These are phyloP conservation scores for Cyamopsis tetragonoloba DNA, from an alignment of 306 rosid genomes.

Conservation along the genomic window DNA sequence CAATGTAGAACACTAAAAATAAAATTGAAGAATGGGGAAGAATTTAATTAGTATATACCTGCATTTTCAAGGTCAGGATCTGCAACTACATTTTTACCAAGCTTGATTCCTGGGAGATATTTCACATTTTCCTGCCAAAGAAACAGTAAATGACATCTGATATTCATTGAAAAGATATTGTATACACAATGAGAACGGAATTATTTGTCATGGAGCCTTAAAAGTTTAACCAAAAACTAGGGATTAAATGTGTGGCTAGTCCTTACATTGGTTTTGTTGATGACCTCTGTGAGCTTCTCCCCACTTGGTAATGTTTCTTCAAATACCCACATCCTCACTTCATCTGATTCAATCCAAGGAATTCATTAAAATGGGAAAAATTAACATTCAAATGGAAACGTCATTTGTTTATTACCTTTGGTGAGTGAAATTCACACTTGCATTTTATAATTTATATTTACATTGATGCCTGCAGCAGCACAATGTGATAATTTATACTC, in stretches of 20 bases:
- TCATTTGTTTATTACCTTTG: background rate
- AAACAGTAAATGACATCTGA: background rate
- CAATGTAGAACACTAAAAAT: background rate
- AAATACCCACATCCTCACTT: constrained; percentile 93
- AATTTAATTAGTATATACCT: constrained; percentile 36
- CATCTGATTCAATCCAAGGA: constrained; percentile 47
- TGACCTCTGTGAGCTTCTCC: constrained; percentile 74
- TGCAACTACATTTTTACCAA: constrained; percentile 83
- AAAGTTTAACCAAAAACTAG: too few species aligned
- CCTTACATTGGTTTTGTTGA: constrained; percentile 71
- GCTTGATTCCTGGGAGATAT: constrained; percentile 84
- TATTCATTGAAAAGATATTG: background rate
- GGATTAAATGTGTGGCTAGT: constrained; percentile 13
- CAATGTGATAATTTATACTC: too few species aligned
- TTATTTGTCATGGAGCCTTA: too few species aligned
- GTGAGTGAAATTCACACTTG: background rate
- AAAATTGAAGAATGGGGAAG: background rate
- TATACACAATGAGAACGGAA: background rate
- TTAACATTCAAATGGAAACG: background rate
- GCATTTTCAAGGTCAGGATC: constrained; percentile 80
- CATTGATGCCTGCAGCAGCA: background rate
- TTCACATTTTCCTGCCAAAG: constrained; percentile 76
- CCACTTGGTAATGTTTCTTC: constrained; percentile 78
- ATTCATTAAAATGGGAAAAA: constrained; percentile 18
- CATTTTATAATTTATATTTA: too few species aligned